Conservation (phyloP, 1,284 basidiomycete genomes). For the Porogramme epimiltina region DNA sequence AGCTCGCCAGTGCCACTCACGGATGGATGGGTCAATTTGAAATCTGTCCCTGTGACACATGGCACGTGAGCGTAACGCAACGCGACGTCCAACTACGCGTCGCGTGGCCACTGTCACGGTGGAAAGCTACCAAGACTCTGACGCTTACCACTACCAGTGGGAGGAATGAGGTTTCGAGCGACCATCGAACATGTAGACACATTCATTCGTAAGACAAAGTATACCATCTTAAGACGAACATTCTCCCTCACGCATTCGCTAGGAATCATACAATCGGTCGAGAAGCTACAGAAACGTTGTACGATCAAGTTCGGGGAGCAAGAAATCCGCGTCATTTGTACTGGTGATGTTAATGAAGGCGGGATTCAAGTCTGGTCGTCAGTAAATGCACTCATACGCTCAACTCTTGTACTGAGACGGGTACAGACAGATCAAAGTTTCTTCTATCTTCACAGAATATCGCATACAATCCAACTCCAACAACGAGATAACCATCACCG, state of each 20-base stretch:
- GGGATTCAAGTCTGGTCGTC: constrained; percentile 94
- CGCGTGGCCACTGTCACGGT: neutral
- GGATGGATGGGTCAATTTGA: too few relatives aligned
- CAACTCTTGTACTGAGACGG: constrained; percentile 4
- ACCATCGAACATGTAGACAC: constrained; percentile 19
- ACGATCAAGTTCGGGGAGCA: constrained; percentile 79
- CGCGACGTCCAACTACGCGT: neutral
- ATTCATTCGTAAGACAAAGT: constrained; percentile 9
- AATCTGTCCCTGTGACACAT: neutral
- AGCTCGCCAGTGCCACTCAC: too few relatives aligned
- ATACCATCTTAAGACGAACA: too few relatives aligned
- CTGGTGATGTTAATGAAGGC: constrained; percentile 76
- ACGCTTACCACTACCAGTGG: too few relatives aligned
- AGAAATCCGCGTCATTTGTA: constrained; percentile 84
- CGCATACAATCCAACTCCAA: constrained; percentile 86
- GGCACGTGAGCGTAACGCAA: neutral
- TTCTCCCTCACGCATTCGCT: neutral
- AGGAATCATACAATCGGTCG: constrained; percentile 79
- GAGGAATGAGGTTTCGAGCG: constrained; percentile 19
- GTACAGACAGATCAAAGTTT: constrained; percentile 57
- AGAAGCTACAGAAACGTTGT: constrained; percentile 82
- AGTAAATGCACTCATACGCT: constrained; percentile 35
- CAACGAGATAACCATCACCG: constrained; percentile 79
- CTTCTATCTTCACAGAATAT: constrained; percentile 80
- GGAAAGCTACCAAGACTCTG: too few relatives aligned